These are phyloP conservation scores for Boeremia lycopersici DNA, from an alignment of 2,329 filamentous ascomycete genomes.

Conservation along the genomic window DNA sequence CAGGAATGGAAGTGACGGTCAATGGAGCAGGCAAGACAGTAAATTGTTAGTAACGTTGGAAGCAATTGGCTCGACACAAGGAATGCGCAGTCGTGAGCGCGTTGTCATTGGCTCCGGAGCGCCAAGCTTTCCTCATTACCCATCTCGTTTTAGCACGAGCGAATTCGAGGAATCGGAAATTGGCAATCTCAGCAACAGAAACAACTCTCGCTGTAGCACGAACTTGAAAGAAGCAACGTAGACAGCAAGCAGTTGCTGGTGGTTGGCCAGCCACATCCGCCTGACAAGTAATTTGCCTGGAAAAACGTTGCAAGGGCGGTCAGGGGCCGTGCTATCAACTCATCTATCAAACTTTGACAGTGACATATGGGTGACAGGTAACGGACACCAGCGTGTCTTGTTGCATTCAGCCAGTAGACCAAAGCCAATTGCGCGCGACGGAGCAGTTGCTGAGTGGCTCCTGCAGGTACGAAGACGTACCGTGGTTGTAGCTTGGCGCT, in stretches of 20 bases:
- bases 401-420: background rate
- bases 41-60: background rate
- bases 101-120: constrained; percentile 10
- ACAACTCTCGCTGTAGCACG: constrained; percentile 1
- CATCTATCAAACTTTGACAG: constrained; percentile 13
- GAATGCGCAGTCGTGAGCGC: background rate
- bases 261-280: constrained; percentile 4
- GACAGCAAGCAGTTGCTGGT: constrained; percentile 5
- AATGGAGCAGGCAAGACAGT: background rate
- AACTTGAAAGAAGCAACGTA: constrained; percentile 9
- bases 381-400: constrained; percentile 10
- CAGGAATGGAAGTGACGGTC: background rate
- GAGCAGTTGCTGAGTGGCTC: background rate
- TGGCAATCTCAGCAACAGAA: constrained; percentile 12
- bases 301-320: constrained; percentile 7
- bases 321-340: constrained; percentile 10
- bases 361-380: constrained; percentile 16
- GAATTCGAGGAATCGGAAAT: constrained; percentile 12
- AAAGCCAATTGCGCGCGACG: constrained; percentile 3
- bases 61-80: constrained; percentile 1
- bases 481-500: background rate
- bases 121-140: constrained; percentile 6
- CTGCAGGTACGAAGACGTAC: background rate
- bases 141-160: constrained; percentile 14
- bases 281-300: constrained; percentile 5